Evolutionary conservation across 2,329 filamentous ascomycete genomes (phyloP).

Genomic region (Raffaelea arxii): DNA sequence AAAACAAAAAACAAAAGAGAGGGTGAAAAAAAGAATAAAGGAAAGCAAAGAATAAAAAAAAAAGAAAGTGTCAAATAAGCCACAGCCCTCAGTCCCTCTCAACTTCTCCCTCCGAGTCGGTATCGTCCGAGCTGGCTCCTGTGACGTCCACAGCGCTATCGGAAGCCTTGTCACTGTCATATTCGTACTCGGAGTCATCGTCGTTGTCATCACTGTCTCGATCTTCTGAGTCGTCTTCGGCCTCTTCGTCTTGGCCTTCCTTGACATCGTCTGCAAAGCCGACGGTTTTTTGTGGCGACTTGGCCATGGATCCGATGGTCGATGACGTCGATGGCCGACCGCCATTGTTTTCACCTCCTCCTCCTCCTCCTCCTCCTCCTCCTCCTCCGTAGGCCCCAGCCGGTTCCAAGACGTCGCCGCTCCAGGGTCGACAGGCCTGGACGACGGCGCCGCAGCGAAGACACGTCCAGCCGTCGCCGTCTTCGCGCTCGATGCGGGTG

Average conservation of each 20-base stretch:
- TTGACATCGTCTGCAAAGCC: conserved; percentile 50
- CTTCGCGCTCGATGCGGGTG: conserved; percentile 78
- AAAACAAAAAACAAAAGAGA: background rate
- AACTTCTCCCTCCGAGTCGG: conserved; percentile 20
- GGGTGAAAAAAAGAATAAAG: background rate
- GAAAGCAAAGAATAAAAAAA: background rate
- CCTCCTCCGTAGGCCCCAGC: conserved; percentile 23
- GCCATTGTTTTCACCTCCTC: background rate
- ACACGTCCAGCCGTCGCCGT: conserved; percentile 90
- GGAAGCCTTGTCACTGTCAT: background rate
- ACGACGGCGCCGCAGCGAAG: conserved; percentile 77
- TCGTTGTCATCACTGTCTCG: background rate
- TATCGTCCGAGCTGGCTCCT: conserved; percentile 1
- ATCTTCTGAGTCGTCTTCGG: conserved; percentile 13
- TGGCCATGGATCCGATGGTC: conserved; percentile 1
- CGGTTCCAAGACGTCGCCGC: conserved; percentile 70
- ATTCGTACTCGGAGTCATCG: background rate
- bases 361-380: background rate
- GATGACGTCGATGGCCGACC: conserved; percentile 6
- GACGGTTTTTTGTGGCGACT: conserved; percentile 40
- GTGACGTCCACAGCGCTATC: background rate
- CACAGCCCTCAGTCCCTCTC: background rate
- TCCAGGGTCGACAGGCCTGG: conserved; percentile 84
- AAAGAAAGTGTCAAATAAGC: background rate
- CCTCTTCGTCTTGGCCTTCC: conserved; percentile 18